Base-by-base conservation (phyloP, 202 grass and related monocot genomes). In the Setaria italica region DNA sequence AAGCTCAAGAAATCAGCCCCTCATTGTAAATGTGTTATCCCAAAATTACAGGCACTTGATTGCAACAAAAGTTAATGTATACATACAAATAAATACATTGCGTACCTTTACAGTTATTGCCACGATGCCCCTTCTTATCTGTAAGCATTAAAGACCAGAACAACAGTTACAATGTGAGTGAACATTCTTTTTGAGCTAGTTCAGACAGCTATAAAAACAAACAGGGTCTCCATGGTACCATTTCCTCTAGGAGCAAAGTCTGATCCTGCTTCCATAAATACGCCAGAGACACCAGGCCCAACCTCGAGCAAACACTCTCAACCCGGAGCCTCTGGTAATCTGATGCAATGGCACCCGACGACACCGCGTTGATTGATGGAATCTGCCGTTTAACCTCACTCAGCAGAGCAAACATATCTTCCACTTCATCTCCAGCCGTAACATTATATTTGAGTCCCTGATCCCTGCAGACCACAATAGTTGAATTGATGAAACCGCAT, bases 201-300 rank as follows among this genome's bases (percentile, higher is more conserved):
- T 68, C 16, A 87, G 64, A 73, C 30, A 80, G 81, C 58, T 53
- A 73, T 30, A 30, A 39, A 48, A 48, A n/a, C 1, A 78, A 72
- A 67, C 33, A 57, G 11, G 80, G 21, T 48, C 68, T 77, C 17
- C 30, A 41, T 65, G 54, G 68, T 92, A 99, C 96, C 93, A 99
- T 99, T 91, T 99, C 93, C 70, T 92, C 89, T 13, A 99, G 90
- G 39, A 99, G 96, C 45, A 87, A 69, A 81, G 93, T 92, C 82
- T 99, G 96, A 69, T 99, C 91, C 86, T 94, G 96, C 88, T 90
- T 95, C 96, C 96, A 99, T 60, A 99, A 89, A 87, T 89, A 99
- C 0, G 93, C 91, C 12, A 99, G 68, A 0, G 96, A 99, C 53
- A 99, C 82, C 46, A 99, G 82, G 77, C 93, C 93, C 80, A 99